phyloP scores from a whole-genome alignment of 257 asterid genomes.

The Solanum phureja region DNA sequence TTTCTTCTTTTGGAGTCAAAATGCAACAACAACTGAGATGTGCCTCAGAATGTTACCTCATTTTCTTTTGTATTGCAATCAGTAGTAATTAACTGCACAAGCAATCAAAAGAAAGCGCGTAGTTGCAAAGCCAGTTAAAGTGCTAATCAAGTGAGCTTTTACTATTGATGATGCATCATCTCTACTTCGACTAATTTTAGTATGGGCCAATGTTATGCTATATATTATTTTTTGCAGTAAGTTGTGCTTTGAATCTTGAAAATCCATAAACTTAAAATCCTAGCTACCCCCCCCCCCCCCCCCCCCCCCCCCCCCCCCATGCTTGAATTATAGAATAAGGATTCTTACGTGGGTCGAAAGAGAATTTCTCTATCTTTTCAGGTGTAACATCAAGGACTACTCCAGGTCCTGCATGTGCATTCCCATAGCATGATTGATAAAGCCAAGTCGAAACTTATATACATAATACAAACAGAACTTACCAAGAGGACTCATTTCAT shows the following conservation, averaged over 20 bases:
- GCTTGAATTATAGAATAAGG: background rate
- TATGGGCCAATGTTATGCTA: background rate
- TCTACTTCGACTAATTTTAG: background rate
- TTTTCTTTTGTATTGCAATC: background rate
- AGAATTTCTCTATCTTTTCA: slow-evolving; percentile 47
- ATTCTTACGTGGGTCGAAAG: slow-evolving; percentile 53
- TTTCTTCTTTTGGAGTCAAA: background rate
- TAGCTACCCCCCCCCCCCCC: background rate
- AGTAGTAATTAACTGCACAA: background rate
- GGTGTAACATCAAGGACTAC: slow-evolving; percentile 54
- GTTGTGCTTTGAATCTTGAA: no score
- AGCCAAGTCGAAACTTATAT: background rate
- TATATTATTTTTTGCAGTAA: background rate
- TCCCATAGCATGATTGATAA: background rate
- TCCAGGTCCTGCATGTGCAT: slow-evolving; percentile 43
- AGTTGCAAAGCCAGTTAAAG: background rate
- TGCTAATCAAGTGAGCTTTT: background rate
- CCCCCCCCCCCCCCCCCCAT: background rate
- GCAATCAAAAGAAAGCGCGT: background rate
- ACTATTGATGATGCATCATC: background rate
- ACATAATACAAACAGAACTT: slow-evolving; percentile 5
- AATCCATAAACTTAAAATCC: background rate
- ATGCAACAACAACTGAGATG: background rate
- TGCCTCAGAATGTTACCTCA: background rate
- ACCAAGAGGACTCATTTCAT: slow-evolving; percentile 85